Conservation (phyloP, 192 early-diverging fungal genomes). For the Linnemannia elongata region DNA sequence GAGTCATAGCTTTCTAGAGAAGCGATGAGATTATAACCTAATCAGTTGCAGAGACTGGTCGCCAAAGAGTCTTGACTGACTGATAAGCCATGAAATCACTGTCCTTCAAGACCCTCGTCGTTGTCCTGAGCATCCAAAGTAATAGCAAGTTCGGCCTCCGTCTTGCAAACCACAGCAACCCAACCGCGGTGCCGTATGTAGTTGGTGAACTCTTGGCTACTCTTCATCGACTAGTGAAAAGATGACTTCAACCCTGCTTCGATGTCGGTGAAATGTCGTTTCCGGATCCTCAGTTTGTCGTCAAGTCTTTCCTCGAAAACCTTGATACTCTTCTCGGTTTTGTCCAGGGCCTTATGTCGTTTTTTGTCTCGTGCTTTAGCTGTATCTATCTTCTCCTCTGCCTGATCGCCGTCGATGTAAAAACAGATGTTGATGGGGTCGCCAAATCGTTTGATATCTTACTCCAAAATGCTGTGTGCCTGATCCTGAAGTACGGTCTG, state of each 20-base stretch:
- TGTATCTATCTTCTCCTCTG: not conserved
- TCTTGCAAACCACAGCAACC: not conserved
- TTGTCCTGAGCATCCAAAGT: too few species aligned
- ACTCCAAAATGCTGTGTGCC: not conserved
- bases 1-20: too few species aligned
- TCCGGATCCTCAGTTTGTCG: not conserved
- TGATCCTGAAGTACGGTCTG: not conserved
- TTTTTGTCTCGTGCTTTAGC: not conserved
- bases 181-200: not conserved
- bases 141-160: constrained; percentile 14
- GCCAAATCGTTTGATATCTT: not conserved
- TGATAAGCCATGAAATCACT: too few species aligned
- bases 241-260: not conserved
- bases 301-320: not conserved
- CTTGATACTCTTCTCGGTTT: not conserved
- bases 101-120: too few species aligned
- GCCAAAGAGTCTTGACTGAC: too few species aligned
- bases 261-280: not conserved
- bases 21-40: too few species aligned
- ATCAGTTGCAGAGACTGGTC: too few species aligned
- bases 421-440: not conserved
- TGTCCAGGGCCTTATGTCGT: not conserved
- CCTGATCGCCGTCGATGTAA: not conserved
- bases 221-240: not conserved
- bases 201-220: not conserved